Evolutionary conservation across 1,139 yeast genomes (phyloP), one percentile per base, ranked within the genome.

Genomic region (Saccharomyces hybrid): DNA sequence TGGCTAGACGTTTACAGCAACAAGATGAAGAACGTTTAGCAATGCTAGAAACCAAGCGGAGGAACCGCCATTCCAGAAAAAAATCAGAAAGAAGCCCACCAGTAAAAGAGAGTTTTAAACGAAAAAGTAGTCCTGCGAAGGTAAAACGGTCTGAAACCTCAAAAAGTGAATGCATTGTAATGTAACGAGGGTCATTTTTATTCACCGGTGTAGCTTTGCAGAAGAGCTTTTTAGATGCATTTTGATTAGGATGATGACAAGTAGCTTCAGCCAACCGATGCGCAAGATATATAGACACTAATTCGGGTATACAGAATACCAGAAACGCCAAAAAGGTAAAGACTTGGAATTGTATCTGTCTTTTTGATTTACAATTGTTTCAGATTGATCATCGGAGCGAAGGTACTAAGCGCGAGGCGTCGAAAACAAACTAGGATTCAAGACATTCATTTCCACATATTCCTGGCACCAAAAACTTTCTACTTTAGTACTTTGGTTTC

Each of bases 1-100:
- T 65, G 9, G 71, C 71, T 4, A 56, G 61, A 51, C 61, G 61
- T 42, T 52, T 67, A 14, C 72, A 68, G 16, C 70, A 66, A 50
- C 63, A 64, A 49, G 64, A 68, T 34, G 70, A 69, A 48, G 69
- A 63, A 44, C 23, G 25, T 38, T 1, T 38, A 8, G 3, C 23
- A 38, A 38, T 9, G 11, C 4, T 38, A 13, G 44, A 38, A 38
- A 38, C 44, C 2, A 38, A 38, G 23, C 23, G 23, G 4, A 50
- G 55, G 23, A 60, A 52, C 13, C 53, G 63, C 11, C 61, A 57
- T 1, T 49, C 55, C 44, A 55, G 51, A 38, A 56, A 57, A 48
- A 54, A 50, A 50, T 54, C 52, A 47, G 49, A 48, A 30, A 48
- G 52, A 30, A 48, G 52, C 44, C 47, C 56, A 47, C 47, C 34